Base-by-base conservation (phyloP, 2,329 filamentous ascomycete genomes). In the Sordariomycetes sp. region DNA sequence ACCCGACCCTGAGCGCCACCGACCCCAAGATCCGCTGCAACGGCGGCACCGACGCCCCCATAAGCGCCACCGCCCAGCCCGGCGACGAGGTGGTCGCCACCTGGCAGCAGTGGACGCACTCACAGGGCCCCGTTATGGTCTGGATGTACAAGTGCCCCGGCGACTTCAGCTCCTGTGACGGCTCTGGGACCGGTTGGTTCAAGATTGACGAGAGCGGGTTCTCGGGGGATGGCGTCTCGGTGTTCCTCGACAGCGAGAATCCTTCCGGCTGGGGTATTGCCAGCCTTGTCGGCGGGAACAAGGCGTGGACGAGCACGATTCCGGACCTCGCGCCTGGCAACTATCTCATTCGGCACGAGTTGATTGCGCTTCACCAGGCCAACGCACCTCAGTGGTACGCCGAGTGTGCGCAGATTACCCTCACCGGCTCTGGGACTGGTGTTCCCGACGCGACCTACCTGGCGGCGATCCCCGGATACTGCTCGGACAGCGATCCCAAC, bases 331-430 rank as follows among this genome's bases (percentile, higher is more conserved):
- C 70, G 25, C 65, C 74, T 32, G 77, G 77, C 57, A 76, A 78
- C 68, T 80, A 80, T 65, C 70, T 80, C 58, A 64, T 80, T 61
- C 75, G 78, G 55, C 75, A 79, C 65, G 77, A 80, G 67, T 78
- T 79, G 64, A 79, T 80, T 59, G 78, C 71, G 53, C 75, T 74
- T 51, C 78, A 80, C 69, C 72, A 73, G 61, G 73, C 75, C 35
- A 67, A 68, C 2, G 65, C 69, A 25, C 74, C 75, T 55, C 76
- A 78, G 68, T 78, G 78, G 67, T 80, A 80, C 68, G 76, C 78
- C 58, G 74, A 76, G 61, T 80, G 83, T 67, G 71, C 82, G 63
- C 84, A 86, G 72, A 65, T 86, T 61, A 74, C 81, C 64, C 70
- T 85, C 61, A 77, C 76, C 36, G 79, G 80, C 56, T 69, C 70